Percentiles rank a stretch among this genome's conserved stretches.
Conservation (phyloP, 2,329 filamentous ascomycete species). For the Mariannaea elegans region DNA sequence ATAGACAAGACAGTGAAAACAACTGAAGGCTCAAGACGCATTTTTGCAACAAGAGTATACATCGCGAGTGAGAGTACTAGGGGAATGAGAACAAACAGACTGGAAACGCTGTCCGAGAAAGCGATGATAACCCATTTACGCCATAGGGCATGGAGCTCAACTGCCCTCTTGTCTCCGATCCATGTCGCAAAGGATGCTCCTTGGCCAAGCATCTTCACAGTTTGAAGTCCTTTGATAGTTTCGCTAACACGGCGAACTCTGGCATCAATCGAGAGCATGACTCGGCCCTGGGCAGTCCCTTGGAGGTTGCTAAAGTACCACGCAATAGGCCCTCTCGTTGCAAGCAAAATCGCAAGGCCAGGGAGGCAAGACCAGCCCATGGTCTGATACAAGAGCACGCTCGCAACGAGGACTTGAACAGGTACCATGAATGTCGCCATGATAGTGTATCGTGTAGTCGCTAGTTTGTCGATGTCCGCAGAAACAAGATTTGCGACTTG, state of each 20-base stretch:
- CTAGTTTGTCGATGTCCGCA: slow-evolving; percentile 11
- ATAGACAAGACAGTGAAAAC: slow-evolving; percentile 14
- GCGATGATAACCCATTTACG: neutral
- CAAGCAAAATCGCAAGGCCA: neutral
- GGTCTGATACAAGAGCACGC: slow-evolving; percentile 7
- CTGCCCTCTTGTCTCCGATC: slow-evolving; percentile 2
- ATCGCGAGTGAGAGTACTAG: slow-evolving; percentile 1
- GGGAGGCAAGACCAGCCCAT: slow-evolving; percentile 14
- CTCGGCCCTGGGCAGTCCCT: neutral
- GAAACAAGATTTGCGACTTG: slow-evolving; percentile 8
- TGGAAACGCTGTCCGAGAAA: neutral
- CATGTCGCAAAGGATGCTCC: neutral
- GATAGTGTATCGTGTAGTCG: slow-evolving; percentile 8
- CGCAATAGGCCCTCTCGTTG: neutral
- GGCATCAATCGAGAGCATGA: slow-evolving; percentile 12
- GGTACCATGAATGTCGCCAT: slow-evolving; percentile 18
- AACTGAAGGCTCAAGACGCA: neutral
- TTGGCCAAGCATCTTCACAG: slow-evolving; percentile 15
- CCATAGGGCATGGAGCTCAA: slow-evolving; percentile 7
- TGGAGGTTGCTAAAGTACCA: slow-evolving; percentile 11
- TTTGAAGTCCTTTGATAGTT: slow-evolving; percentile 5
- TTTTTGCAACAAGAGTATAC: slow-evolving; percentile 1
- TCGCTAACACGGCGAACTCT: slow-evolving; percentile 12
- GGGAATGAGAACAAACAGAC: neutral
- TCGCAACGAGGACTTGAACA: slow-evolving; percentile 9